Evolutionary conservation across 768 basidiomycete genomes (phyloP).

Genomic region (Auricularia cornea): DNA sequence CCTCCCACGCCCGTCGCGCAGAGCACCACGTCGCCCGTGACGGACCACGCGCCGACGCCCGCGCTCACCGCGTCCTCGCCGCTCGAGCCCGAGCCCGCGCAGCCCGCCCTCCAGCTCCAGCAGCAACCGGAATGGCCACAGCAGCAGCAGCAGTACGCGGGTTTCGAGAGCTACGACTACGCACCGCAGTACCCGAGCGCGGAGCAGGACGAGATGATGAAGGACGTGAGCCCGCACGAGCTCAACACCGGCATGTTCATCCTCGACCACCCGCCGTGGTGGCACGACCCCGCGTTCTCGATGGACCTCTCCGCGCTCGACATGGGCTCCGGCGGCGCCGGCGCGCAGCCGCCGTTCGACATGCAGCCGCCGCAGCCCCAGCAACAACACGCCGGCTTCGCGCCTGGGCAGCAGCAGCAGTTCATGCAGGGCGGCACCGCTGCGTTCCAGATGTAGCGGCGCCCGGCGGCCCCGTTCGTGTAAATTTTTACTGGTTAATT

Average conservation of each 20-base stretch:
- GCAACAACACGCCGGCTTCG: not conserved
- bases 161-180: not conserved
- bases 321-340: not conserved
- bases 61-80: not conserved
- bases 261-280: not conserved
- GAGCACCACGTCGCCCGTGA: not conserved
- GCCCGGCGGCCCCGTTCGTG: too few relatives aligned
- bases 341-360: not conserved
- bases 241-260: not conserved
- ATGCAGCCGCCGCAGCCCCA: too few relatives aligned
- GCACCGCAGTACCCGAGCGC: not conserved
- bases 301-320: not conserved
- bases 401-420: too few relatives aligned
- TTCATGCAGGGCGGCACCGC: too few relatives aligned
- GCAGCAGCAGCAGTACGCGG: not conserved
- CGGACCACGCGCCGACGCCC: not conserved
- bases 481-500: too few relatives aligned
- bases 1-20: not conserved
- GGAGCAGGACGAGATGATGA: not conserved
- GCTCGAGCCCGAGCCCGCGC: not conserved
- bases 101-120: too few relatives aligned
- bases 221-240: not conserved
- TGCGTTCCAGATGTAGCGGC: too few relatives aligned
- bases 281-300: not conserved
- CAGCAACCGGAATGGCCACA: not conserved